Conservation (phyloP, 108 stramenopile species). For the Skeletonema menzelii region DNA sequence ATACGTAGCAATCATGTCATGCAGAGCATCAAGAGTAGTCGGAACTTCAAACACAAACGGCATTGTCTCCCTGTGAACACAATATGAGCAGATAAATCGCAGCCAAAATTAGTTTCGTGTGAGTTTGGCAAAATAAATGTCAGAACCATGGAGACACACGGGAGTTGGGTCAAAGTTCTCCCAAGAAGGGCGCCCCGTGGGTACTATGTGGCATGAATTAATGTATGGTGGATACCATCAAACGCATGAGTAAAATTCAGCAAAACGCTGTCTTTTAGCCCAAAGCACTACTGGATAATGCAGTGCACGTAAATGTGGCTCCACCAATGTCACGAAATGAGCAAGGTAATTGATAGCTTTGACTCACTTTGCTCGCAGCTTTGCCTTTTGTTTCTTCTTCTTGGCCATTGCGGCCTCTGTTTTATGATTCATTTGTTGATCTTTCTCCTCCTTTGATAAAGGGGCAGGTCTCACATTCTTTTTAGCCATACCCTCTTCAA, state of each 20-base stretch:
- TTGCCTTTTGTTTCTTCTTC: slow-evolving; percentile 69
- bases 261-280: slow-evolving; percentile 50
- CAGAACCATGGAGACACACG: slow-evolving; percentile 83
- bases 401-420: slow-evolving; percentile 39
- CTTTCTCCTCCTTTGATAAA: slow-evolving; percentile 51
- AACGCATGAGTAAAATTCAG: slow-evolving; percentile 47
- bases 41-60: slow-evolving; percentile 93
- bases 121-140: slow-evolving; percentile 54
- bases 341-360: not conserved
- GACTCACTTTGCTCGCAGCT: slow-evolving; percentile 79
- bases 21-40: slow-evolving; percentile 83
- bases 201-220: slow-evolving; percentile 79
- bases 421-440: slow-evolving; percentile 45
- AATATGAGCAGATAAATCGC: not conserved
- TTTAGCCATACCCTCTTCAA: slow-evolving; percentile 72
- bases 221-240: slow-evolving; percentile 33
- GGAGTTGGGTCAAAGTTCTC: slow-evolving; percentile 39
- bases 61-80: slow-evolving; percentile 60
- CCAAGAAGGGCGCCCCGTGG: slow-evolving; percentile 36
- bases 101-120: slow-evolving; percentile 3
- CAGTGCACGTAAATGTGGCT: slow-evolving; percentile 20
- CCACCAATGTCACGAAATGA: slow-evolving; percentile 9
- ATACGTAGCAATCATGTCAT: slow-evolving; percentile 83
- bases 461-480: slow-evolving; percentile 59
- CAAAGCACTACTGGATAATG: slow-evolving; percentile 37